Evolutionary conservation across 306 rosid species (phyloP).

Genomic region (Gynostemma pentaphyllum): DNA sequence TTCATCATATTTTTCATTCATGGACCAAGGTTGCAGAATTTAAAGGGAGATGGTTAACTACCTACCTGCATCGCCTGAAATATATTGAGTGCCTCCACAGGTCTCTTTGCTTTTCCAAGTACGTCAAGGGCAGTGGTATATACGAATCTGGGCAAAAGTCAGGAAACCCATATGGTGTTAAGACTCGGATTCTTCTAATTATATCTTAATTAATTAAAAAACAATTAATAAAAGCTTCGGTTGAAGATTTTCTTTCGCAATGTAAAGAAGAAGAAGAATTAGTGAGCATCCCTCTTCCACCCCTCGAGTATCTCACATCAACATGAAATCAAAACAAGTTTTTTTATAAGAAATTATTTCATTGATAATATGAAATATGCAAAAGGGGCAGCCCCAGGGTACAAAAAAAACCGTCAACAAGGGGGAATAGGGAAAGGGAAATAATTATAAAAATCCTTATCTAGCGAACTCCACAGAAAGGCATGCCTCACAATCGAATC

Average conservation of each 20-base stretch:
- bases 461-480: no score
- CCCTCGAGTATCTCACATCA: background rate
- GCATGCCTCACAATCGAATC: no score
- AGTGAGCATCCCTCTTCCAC: background rate
- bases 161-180: conserved; percentile 1
- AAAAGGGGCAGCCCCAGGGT: no score
- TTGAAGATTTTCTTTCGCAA: background rate
- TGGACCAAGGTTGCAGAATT: background rate
- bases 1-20: background rate
- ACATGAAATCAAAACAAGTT: background rate
- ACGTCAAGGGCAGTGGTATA: conserved; percentile 82
- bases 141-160: conserved; percentile 38
- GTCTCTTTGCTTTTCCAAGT: conserved; percentile 85
- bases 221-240: background rate
- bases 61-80: conserved; percentile 78
- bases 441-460: no score
- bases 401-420: no score
- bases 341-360: no score
- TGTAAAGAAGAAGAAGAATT: background rate
- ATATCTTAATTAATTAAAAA: background rate
- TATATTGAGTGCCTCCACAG: conserved; percentile 78
- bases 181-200: background rate
- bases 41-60: conserved; percentile 5
- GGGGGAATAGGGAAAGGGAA: no score
- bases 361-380: no score